A percentile compares a stretch with the other conserved stretches of the same genome.
These are phyloP conservation scores for Verticillium nubilum DNA, from an alignment of 2,329 filamentous ascomycete species.

Conservation along the genomic window DNA sequence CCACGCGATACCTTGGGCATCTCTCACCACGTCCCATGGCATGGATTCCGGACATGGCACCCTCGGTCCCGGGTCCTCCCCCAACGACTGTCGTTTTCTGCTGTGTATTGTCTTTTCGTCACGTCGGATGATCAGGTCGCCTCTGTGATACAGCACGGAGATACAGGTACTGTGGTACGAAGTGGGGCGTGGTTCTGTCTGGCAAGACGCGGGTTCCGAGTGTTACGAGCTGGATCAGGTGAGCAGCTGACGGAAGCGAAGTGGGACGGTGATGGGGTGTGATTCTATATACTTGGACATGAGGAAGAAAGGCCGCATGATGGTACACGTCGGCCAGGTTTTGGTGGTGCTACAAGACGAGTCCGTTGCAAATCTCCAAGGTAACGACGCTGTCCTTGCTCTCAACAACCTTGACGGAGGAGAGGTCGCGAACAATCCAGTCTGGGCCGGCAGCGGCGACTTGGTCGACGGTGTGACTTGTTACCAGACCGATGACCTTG, in stretches of 20 bases:
- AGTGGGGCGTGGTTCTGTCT: background rate
- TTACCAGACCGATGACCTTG: slow-evolving; percentile 77
- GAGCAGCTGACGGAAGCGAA: background rate
- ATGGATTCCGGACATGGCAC: background rate
- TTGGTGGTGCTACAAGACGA: slow-evolving; percentile 20
- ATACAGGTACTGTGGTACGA: background rate
- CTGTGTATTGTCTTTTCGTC: background rate
- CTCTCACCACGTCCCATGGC: background rate
- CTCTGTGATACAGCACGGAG: background rate
- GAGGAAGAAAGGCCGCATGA: background rate
- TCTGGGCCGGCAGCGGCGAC: slow-evolving; percentile 73
- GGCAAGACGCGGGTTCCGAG: background rate
- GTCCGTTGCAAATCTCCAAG: slow-evolving; percentile 62
- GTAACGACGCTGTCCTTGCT: slow-evolving; percentile 53
- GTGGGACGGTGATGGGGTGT: background rate
- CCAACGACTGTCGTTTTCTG: background rate
- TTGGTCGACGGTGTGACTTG: slow-evolving; percentile 72
- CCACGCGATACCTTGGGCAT: background rate
- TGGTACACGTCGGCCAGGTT: background rate
- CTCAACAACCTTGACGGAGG: slow-evolving; percentile 61
- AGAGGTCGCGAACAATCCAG: slow-evolving; percentile 78
- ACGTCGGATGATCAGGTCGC: background rate
- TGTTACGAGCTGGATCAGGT: background rate
- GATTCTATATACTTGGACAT: background rate
- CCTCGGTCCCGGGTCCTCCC: background rate